A percentile compares a stretch with the other conserved stretches of the same genome.
Conservation (phyloP, 2,329 filamentous ascomycete genomes). For the Fusarium sp. region DNA sequence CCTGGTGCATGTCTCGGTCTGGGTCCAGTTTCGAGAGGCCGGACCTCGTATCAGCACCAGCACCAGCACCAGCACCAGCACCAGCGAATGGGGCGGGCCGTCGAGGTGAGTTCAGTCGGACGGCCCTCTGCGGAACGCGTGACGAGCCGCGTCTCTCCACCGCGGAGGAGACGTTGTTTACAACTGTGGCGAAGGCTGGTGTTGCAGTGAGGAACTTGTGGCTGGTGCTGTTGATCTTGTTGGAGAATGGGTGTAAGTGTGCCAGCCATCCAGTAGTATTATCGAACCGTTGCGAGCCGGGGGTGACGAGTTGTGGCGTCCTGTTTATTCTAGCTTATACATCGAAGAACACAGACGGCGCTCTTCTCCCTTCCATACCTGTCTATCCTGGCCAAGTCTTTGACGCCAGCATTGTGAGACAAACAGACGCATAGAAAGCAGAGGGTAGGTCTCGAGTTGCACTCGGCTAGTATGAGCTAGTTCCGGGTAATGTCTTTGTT, state of each 20-base stretch:
- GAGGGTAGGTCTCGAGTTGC: conserved; percentile 9
- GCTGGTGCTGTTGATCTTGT: conserved; percentile 26
- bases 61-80: conserved; percentile 23
- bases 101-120: conserved; percentile 22
- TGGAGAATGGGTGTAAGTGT: conserved; percentile 31
- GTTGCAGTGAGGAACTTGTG: conserved; percentile 16
- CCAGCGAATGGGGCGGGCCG: conserved; percentile 42
- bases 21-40: conserved; percentile 24
- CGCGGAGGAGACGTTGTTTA: conserved; percentile 24
- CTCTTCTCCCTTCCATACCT: neutral
- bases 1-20: conserved; percentile 39
- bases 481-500: neutral
- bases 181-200: conserved; percentile 16
- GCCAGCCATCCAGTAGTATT: conserved; percentile 17
- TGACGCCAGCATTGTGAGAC: neutral
- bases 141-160: conserved; percentile 40
- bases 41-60: conserved; percentile 39
- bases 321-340: conserved; percentile 17
- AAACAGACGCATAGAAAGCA: neutral
- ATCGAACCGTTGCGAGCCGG: neutral
- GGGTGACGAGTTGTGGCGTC: conserved; percentile 31
- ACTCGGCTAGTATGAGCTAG: conserved; percentile 3
- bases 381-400: neutral
- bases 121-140: conserved; percentile 31
- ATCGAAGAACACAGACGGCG: conserved; percentile 14